Evolutionary conservation across 768 basidiomycete species (phyloP).

Genomic region (Termitomyces sp.): DNA sequence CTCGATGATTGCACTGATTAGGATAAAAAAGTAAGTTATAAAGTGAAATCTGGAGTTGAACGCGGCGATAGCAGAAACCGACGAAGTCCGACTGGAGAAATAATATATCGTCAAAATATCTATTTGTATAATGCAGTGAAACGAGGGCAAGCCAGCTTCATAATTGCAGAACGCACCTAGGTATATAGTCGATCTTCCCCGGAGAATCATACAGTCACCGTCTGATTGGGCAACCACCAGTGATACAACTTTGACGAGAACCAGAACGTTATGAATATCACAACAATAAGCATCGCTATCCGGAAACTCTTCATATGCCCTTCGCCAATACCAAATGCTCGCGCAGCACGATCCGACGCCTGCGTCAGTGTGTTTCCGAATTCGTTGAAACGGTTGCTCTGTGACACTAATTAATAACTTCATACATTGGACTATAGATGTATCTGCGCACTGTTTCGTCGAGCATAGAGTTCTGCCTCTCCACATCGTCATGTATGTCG

Average conservation of each 20-base stretch:
- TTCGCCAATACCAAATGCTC: constrained; percentile 69
- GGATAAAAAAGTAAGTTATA: not conserved
- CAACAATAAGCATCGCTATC: constrained; percentile 59
- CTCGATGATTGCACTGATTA: not conserved
- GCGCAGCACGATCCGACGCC: constrained; percentile 65
- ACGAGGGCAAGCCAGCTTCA: not conserved
- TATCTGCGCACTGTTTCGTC: constrained; percentile 63
- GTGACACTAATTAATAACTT: not conserved
- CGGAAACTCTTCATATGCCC: constrained; percentile 69
- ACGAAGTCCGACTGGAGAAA: not conserved
- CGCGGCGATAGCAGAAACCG: not conserved
- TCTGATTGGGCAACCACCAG: constrained; percentile 39
- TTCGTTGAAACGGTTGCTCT: constrained; percentile 62
- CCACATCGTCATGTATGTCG: constrained; percentile 83
- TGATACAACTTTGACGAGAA: constrained; percentile 46
- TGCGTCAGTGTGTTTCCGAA: constrained; percentile 62
- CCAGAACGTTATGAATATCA: constrained; percentile 54
- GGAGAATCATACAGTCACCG: constrained; percentile 1
- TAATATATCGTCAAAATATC: not conserved
- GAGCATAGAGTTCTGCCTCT: constrained; percentile 75
- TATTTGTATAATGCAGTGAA: not conserved
- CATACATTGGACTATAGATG: not conserved
- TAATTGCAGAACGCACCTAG: constrained; percentile 2
- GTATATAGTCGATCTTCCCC: constrained; percentile 4
- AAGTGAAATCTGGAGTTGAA: not conserved